Conservation (phyloP, 805 yeast genomes). For the Jamesozyma spencerorum region DNA sequence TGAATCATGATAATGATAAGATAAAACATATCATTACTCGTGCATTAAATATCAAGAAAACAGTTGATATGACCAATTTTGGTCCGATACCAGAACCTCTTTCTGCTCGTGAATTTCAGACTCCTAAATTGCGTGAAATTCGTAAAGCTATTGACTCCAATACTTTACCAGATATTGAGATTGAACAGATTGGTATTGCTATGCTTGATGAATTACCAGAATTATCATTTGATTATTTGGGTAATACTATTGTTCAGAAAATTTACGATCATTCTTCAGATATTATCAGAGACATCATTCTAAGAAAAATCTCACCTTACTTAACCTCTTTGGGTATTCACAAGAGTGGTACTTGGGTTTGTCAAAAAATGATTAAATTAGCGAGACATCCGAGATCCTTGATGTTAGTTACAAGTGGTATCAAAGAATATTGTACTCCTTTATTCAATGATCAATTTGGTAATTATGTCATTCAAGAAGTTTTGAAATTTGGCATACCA, state of each 20-base stretch:
- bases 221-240: slow-evolving; percentile 83
- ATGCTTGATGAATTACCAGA: slow-evolving; percentile 88
- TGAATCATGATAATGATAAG: slow-evolving; percentile 1
- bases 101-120: slow-evolving; percentile 66
- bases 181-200: slow-evolving; percentile 73
- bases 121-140: slow-evolving; percentile 80
- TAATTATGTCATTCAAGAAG: slow-evolving; percentile 93
- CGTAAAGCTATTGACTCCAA: slow-evolving; percentile 64
- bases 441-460: slow-evolving; percentile 93
- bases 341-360: slow-evolving; percentile 99
- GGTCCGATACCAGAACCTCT: slow-evolving; percentile 76
- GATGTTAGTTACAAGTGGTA: slow-evolving; percentile 54
- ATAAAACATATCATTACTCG: slow-evolving; percentile 2
- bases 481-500: slow-evolving; percentile 80
- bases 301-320: slow-evolving; percentile 65
- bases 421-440: slow-evolving; percentile 74
- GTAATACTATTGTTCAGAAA: slow-evolving; percentile 95
- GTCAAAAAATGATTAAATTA: slow-evolving; percentile 83
- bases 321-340: slow-evolving; percentile 89
- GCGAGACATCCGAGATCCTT: slow-evolving; percentile 55
- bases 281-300: slow-evolving; percentile 67
- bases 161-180: slow-evolving; percentile 46
- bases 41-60: slow-evolving; percentile 11
- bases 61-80: slow-evolving; percentile 38
- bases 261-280: slow-evolving; percentile 65